A percentile compares a stretch with the other conserved stretches of the same genome.
Conservation (phyloP, 2,329 filamentous ascomycete species). For the Aspergillus piperis region DNA sequence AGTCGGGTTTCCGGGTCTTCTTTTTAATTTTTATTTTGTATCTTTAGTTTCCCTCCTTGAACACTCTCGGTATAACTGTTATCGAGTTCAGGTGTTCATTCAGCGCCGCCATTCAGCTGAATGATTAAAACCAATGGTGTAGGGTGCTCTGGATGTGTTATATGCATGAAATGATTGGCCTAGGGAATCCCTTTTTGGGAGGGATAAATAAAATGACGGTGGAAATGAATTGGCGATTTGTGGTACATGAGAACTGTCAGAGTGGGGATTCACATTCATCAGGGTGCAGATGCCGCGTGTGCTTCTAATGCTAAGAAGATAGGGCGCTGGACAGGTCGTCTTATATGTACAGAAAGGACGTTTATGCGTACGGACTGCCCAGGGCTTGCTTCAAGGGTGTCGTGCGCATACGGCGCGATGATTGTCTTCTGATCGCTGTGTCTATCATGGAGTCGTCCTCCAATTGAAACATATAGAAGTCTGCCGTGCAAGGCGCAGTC, state of each 20-base stretch:
- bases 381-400: neutral
- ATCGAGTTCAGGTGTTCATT: neutral
- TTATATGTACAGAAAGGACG: constrained; percentile 2
- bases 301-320: constrained; percentile 5
- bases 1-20: neutral
- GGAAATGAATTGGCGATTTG: neutral
- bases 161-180: constrained; percentile 1
- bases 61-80: too few species aligned
- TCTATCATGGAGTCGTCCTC: neutral
- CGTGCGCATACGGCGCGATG: neutral
- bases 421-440: neutral
- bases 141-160: neutral
- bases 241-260: constrained; percentile 10
- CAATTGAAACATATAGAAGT: neutral
- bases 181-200: neutral
- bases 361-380: constrained; percentile 2
- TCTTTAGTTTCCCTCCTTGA: too few species aligned
- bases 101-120: neutral
- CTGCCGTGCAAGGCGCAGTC: neutral
- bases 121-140: neutral
- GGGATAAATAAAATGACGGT: neutral
- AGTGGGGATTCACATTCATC: constrained; percentile 18
- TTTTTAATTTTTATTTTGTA: neutral
- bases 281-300: constrained; percentile 20
- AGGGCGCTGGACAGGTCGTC: constrained; percentile 8